Evolutionary conservation across 2,329 filamentous ascomycete genomes (phyloP).

Genomic region (Magnaporthiopsis rhizophila): DNA sequence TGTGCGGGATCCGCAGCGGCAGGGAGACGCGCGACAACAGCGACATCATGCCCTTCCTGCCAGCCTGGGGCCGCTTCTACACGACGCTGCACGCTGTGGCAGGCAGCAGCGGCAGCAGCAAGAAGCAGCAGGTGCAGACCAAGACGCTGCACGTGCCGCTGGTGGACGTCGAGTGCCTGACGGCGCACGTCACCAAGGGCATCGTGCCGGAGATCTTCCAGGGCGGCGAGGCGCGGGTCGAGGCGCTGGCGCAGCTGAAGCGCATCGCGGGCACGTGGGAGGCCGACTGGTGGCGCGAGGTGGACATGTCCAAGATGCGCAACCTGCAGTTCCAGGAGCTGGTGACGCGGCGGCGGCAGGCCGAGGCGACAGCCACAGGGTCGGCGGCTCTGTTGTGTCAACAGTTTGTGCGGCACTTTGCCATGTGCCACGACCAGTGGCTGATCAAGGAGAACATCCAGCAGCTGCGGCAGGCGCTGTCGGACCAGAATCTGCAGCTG

Average conservation of each 20-base stretch:
- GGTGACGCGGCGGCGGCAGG: constrained; percentile 60
- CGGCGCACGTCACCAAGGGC: constrained; percentile 55
- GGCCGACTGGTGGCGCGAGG: constrained; percentile 70
- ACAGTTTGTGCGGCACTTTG: constrained; percentile 84
- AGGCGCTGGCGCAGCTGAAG: constrained; percentile 60
- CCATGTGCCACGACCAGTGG: constrained; percentile 96
- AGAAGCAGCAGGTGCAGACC: constrained; percentile 56
- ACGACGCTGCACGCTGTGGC: constrained; percentile 51
- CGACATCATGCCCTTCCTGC: constrained; percentile 80
- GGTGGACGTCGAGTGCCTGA: constrained; percentile 76
- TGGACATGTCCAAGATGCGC: constrained; percentile 74
- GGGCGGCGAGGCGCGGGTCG: constrained; percentile 37
- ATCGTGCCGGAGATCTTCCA: constrained; percentile 52
- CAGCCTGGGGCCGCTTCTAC: constrained; percentile 60
- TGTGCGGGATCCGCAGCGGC: constrained; percentile 67
- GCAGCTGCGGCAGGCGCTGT: constrained; percentile 79
- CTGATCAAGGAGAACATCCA: constrained; percentile 89
- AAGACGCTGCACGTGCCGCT: constrained; percentile 65
- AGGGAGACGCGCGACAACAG: constrained; percentile 65
- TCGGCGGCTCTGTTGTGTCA: constrained; percentile 63
- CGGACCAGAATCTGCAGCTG: constrained; percentile 91
- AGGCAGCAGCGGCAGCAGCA: background rate
- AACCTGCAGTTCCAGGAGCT: constrained; percentile 76
- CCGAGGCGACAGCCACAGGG: constrained; percentile 43
- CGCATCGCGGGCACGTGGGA: constrained; percentile 68